Percentiles rank a stretch among this genome's conserved stretches.
These are phyloP conservation scores for Papiliotrema laurentii DNA, from an alignment of 1,284 basidiomycete species.

Conservation along the genomic window DNA sequence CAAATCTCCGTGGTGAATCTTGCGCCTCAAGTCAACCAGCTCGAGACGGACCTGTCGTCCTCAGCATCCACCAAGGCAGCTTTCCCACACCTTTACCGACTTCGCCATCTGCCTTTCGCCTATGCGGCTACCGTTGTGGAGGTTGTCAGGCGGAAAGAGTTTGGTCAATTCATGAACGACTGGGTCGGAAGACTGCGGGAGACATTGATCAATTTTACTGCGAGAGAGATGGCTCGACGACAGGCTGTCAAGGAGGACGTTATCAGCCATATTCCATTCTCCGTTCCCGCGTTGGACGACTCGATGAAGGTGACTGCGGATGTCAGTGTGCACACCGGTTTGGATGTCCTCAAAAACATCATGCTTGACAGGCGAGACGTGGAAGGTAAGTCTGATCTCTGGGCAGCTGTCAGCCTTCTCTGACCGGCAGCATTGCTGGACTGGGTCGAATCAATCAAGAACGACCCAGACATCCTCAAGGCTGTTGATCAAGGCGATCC, in stretches of 20 bases:
- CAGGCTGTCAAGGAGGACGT: slow-evolving; percentile 73
- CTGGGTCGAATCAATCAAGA: slow-evolving; percentile 56
- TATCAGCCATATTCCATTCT: slow-evolving; percentile 73
- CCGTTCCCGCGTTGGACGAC: slow-evolving; percentile 49
- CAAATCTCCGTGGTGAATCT: slow-evolving; percentile 71
- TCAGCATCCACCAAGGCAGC: slow-evolving; percentile 53
- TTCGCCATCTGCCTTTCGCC: slow-evolving; percentile 86
- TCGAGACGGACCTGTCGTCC: slow-evolving; percentile 61
- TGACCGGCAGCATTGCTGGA: slow-evolving; percentile 59
- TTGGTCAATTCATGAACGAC: slow-evolving; percentile 68
- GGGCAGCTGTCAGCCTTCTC: slow-evolving; percentile 6
- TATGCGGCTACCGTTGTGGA: slow-evolving; percentile 91
- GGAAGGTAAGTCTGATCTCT: slow-evolving; percentile 54
- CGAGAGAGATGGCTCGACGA: slow-evolving; percentile 68
- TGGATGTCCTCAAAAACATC: slow-evolving; percentile 21
- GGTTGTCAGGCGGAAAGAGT: slow-evolving; percentile 82
- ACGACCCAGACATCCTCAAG: slow-evolving; percentile 27
- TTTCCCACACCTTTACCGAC: slow-evolving; percentile 81
- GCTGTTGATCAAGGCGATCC: slow-evolving; percentile 22
- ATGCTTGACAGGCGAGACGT: slow-evolving; percentile 67
- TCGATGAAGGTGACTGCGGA: slow-evolving; percentile 59
- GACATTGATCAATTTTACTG: slow-evolving; percentile 69
- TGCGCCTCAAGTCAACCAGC: slow-evolving; percentile 57
- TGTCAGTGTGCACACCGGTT: slow-evolving; percentile 60
- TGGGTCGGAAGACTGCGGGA: slow-evolving; percentile 71